Evolutionary conservation across 2,329 filamentous ascomycete species (phyloP), one percentile per base, ranked within the genome.

Genomic region (Verticillium klebahnii): DNA sequence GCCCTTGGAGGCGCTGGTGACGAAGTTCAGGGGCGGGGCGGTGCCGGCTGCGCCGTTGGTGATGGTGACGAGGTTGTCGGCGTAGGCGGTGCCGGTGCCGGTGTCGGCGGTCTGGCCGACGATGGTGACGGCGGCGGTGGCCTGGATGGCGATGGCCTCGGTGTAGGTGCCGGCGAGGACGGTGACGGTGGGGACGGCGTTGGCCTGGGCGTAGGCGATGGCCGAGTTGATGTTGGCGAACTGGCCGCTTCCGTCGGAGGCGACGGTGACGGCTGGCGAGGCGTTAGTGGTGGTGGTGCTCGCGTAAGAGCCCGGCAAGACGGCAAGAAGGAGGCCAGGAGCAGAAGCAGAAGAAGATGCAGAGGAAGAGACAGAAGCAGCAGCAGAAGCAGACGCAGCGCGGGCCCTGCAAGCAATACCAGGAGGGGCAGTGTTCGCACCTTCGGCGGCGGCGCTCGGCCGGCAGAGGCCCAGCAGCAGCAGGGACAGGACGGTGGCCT

Each of bases 191-290:
- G 79, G 72, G 25, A 77, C 70, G 1, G 69, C 73, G 58, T 73
- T 74, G 58, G 67, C 72, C 64, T 79, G 74, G 1, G 80, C 80
- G 34, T 76, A 78, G 3, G 73, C 69, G 19, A 82, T 72, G 32
- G 78, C 79, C 17, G 75, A 71, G 58, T 73, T 74, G 66, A 82
- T 80, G 12, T 73, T 77, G 17, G 77, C 78, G 61, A 76, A 81
- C 57, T 80, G 76, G 23, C 74, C 78, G 25, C 71, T 75, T 34
- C 77, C 76, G 64, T 80, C 78, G 1, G 72, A 62, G 17, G 78
- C 77, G 58, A 82, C 79, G 1, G 78, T 79, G 36, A 81, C 72
- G 9, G 71, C 73, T 52, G 56, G 36, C 52, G 34, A 25, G 19
- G 36, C 23, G 36, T 59, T 58, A 59, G 63, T 58, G 55, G 60